phyloP scores from a whole-genome alignment of 768 basidiomycete species.

The Leccinum boreale region DNA sequence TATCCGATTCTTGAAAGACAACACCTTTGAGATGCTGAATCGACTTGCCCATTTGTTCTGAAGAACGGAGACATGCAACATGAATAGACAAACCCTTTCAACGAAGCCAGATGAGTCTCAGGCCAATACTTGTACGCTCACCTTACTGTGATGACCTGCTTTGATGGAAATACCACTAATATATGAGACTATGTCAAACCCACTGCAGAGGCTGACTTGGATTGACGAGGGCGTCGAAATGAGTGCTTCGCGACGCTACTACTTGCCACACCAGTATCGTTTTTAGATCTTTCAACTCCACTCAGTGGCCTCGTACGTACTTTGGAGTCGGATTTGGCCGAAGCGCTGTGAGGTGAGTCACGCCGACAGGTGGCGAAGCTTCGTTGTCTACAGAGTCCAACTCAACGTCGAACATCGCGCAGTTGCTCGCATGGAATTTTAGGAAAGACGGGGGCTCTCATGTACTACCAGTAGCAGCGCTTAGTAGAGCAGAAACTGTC shows the following conservation, averaged over 20 bases:
- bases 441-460: neutral
- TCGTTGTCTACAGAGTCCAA: neutral
- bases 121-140: conserved; percentile 18
- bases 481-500: neutral
- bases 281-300: conserved; percentile 76
- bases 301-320: neutral
- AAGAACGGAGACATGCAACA: conserved; percentile 72
- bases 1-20: conserved; percentile 70
- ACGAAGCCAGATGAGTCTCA: neutral
- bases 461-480: neutral
- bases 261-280: conserved; percentile 89
- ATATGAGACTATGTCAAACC: neutral
- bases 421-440: neutral
- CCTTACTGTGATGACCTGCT: conserved; percentile 79
- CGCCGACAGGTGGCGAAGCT: neutral
- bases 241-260: conserved; percentile 72
- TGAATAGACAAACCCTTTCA: neutral
- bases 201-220: conserved; percentile 44
- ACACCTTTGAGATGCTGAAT: conserved; percentile 74
- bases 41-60: conserved; percentile 59
- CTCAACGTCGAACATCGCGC: neutral
- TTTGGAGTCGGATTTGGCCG: neutral
- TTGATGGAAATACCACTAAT: conserved; percentile 73
- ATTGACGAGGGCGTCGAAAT: conserved; percentile 82
- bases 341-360: neutral